phyloP scores from a whole-genome alignment of 495 filamentous ascomycete species.

The Talaromyces liani region DNA sequence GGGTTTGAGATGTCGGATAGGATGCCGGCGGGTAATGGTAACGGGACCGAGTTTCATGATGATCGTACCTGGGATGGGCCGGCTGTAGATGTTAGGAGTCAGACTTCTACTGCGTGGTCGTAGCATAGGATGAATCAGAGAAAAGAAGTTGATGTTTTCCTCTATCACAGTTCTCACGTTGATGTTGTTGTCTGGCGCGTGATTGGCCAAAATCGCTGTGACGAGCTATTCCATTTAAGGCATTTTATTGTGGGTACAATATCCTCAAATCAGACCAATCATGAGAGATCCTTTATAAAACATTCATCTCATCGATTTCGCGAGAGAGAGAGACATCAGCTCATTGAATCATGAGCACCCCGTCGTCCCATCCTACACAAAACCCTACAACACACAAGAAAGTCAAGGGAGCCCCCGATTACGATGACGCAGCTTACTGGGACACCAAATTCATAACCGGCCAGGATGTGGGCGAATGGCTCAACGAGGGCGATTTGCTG shows the following conservation, averaged over 20 bases:
- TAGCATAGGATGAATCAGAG: background rate
- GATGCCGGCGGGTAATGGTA: background rate
- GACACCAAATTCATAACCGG: conserved; percentile 32
- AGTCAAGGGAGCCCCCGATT: conserved; percentile 28
- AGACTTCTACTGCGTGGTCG: background rate
- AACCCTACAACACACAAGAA: background rate
- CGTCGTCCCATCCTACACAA: background rate
- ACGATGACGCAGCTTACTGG: conserved; percentile 33
- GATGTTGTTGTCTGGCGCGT: background rate
- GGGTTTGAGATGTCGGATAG: background rate
- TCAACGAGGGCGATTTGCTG: conserved; percentile 31
- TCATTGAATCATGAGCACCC: background rate
- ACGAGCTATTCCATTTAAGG: background rate
- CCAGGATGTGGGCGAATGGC: conserved; percentile 36
- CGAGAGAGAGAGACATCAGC: background rate
- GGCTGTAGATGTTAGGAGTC: background rate
- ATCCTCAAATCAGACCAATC: background rate
- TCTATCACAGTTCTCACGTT: background rate
- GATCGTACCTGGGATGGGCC: background rate
- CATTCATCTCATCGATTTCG: background rate
- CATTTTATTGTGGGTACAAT: background rate
- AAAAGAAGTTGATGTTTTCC: background rate
- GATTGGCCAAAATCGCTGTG: background rate
- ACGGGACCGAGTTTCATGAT: background rate
- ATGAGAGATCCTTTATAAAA: background rate